Evolutionary conservation across 495 filamentous ascomycete genomes (phyloP).

Genomic region (Lepraria neglecta): DNA sequence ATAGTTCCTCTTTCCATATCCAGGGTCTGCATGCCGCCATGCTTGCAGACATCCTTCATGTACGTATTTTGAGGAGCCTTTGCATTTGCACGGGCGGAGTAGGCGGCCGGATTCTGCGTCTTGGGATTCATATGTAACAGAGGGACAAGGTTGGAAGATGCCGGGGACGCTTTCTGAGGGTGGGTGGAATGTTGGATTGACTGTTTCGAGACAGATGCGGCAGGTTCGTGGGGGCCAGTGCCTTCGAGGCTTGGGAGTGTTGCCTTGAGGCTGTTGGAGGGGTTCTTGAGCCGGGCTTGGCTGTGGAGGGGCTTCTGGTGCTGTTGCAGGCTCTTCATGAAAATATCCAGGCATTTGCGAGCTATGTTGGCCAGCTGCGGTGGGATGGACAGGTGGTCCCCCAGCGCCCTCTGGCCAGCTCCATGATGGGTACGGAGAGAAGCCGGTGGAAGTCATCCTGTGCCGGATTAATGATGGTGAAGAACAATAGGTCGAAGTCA

Average conservation of each 20-base stretch:
- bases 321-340: slow-evolving; percentile 15
- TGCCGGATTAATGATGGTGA: not conserved
- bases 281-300: slow-evolving; percentile 1
- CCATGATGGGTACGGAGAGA: slow-evolving; percentile 32
- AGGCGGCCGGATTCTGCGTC: slow-evolving; percentile 72
- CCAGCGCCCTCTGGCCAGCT: slow-evolving; percentile 32
- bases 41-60: slow-evolving; percentile 87
- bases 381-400: slow-evolving; percentile 20
- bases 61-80: slow-evolving; percentile 85
- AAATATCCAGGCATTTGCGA: slow-evolving; percentile 27
- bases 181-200: slow-evolving; percentile 68
- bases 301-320: not conserved
- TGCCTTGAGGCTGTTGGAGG: not conserved
- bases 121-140: slow-evolving; percentile 67
- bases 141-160: slow-evolving; percentile 55
- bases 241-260: slow-evolving; percentile 33
- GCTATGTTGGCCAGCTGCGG: not conserved
- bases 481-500: not conserved
- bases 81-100: slow-evolving; percentile 89
- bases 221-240: slow-evolving; percentile 68
- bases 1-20: slow-evolving; percentile 60
- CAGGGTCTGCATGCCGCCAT: slow-evolving; percentile 73
- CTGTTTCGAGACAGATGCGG: slow-evolving; percentile 86
- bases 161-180: slow-evolving; percentile 53
- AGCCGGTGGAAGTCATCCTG: slow-evolving; percentile 33